Evolutionary conservation across 75 land plant genomes (phyloP).

Genomic region (Pseudotsuga menziesii): DNA sequence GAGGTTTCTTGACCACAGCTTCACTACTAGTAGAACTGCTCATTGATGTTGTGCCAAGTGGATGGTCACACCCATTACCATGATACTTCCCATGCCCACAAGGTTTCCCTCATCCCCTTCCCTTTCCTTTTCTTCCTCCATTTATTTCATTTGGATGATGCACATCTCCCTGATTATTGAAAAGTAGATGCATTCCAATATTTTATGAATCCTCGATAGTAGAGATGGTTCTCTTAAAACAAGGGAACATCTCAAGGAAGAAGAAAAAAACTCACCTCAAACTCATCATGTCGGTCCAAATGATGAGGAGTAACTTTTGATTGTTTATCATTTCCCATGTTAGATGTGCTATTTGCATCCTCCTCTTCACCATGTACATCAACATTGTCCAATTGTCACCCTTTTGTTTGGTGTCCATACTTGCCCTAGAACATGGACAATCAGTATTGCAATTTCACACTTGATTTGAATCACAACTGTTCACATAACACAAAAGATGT

Average conservation of each 20-base stretch:
- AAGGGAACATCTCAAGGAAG: background rate
- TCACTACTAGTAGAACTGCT: too few species aligned
- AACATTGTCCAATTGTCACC: constrained; percentile 43
- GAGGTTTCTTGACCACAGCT: too few species aligned
- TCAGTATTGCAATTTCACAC: constrained; percentile 19
- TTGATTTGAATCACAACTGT: constrained; percentile 27
- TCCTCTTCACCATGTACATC: constrained; percentile 28
- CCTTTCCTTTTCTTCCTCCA: constrained; percentile 53
- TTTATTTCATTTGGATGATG: constrained; percentile 19
- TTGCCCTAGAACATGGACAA: constrained; percentile 28
- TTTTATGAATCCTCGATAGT: background rate
- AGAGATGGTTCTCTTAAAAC: background rate
- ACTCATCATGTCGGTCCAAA: constrained; percentile 15
- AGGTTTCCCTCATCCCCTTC: constrained; percentile 55
- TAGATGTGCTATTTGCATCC: background rate
- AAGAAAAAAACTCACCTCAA: constrained; percentile 12
- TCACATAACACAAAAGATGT: background rate
- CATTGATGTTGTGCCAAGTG: too few species aligned
- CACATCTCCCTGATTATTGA: background rate
- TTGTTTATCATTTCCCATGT: constrained; percentile 10
- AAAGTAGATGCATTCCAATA: background rate
- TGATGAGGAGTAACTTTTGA: constrained; percentile 6
- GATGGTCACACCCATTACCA: constrained; percentile 32
- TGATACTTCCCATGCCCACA: constrained; percentile 31
- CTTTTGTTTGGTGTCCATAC: constrained; percentile 33